phyloP scores from a whole-genome alignment of 2,329 filamentous ascomycete genomes.

The Pezicula carpinea region DNA sequence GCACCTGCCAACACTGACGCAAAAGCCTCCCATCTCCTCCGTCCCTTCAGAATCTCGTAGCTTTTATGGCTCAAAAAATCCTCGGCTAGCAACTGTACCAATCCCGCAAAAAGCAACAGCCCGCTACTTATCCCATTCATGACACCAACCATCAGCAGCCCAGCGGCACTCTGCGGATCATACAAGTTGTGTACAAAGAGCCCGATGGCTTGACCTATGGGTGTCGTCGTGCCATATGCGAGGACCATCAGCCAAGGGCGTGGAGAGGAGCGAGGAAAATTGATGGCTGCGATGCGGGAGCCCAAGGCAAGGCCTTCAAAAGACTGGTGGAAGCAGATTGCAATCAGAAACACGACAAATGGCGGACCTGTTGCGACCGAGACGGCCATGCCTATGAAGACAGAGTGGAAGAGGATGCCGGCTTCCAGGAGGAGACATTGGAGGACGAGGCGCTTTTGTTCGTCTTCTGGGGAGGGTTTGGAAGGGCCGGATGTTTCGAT shows the following conservation, averaged over 20 bases:
- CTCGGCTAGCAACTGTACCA: slow-evolving; percentile 81
- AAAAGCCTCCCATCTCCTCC: slow-evolving; percentile 56
- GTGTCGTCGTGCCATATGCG: slow-evolving; percentile 72
- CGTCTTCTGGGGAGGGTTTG: slow-evolving; percentile 38
- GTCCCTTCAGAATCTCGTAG: slow-evolving; percentile 53
- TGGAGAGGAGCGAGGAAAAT: slow-evolving; percentile 67
- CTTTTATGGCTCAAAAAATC: slow-evolving; percentile 74
- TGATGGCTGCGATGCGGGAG: slow-evolving; percentile 76
- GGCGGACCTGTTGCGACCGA: slow-evolving; percentile 75
- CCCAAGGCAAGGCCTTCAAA: slow-evolving; percentile 86
- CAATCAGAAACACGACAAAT: slow-evolving; percentile 74
- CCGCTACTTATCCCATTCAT: slow-evolving; percentile 85
- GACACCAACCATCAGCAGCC: slow-evolving; percentile 76
- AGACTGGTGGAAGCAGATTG: slow-evolving; percentile 80
- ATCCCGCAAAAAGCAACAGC: slow-evolving; percentile 72
- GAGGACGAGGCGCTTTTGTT: slow-evolving; percentile 63
- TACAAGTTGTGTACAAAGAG: slow-evolving; percentile 74
- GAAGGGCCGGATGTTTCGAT: slow-evolving; percentile 25
- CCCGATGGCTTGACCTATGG: slow-evolving; percentile 78
- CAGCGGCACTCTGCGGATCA: slow-evolving; percentile 70
- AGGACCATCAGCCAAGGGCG: slow-evolving; percentile 80
- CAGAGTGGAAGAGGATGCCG: slow-evolving; percentile 78
- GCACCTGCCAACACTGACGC: slow-evolving; percentile 55
- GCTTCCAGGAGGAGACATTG: slow-evolving; percentile 79
- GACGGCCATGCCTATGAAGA: slow-evolving; percentile 85